phyloP scores from a whole-genome alignment of 148 eudicot species.

The Spergularia bocconei region DNA sequence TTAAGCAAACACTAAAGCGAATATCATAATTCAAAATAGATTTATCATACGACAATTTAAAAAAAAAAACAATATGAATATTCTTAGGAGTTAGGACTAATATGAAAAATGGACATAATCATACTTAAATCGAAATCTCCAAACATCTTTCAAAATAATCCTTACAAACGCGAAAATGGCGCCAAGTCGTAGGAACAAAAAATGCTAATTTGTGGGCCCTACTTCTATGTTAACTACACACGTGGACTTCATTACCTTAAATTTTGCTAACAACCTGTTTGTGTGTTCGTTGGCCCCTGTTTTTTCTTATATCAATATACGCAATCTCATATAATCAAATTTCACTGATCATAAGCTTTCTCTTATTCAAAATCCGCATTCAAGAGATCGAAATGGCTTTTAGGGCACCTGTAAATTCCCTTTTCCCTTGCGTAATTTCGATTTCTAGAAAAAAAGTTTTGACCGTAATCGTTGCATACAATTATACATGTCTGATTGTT shows the following conservation, averaged over 20 bases:
- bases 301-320: slow-evolving; percentile 1
- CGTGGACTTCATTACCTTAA: slow-evolving; percentile 7
- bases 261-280: slow-evolving; percentile 13
- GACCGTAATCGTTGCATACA: not conserved
- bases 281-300: not conserved
- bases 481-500: too few relatives aligned
- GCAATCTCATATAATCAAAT: not conserved
- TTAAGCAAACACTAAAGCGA: too few relatives aligned
- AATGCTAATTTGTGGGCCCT: not conserved
- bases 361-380: not conserved
- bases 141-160: not conserved
- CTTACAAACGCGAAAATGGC: not conserved
- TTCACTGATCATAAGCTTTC: not conserved
- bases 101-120: too few relatives aligned
- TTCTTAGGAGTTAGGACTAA: too few relatives aligned
- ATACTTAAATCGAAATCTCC: too few relatives aligned
- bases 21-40: too few relatives aligned
- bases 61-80: too few relatives aligned
- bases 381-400: slow-evolving; percentile 26
- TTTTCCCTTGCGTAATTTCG: not conserved
- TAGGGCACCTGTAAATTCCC: slow-evolving; percentile 18
- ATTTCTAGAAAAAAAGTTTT: not conserved
- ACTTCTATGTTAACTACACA: not conserved
- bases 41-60: too few relatives aligned
- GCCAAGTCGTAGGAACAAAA: slow-evolving; percentile 2